Percentiles rank a stretch among this genome's conserved stretches.
These are phyloP conservation scores for Daldinia decipiens DNA, from an alignment of 495 filamentous ascomycete genomes.

Conservation along the genomic window DNA sequence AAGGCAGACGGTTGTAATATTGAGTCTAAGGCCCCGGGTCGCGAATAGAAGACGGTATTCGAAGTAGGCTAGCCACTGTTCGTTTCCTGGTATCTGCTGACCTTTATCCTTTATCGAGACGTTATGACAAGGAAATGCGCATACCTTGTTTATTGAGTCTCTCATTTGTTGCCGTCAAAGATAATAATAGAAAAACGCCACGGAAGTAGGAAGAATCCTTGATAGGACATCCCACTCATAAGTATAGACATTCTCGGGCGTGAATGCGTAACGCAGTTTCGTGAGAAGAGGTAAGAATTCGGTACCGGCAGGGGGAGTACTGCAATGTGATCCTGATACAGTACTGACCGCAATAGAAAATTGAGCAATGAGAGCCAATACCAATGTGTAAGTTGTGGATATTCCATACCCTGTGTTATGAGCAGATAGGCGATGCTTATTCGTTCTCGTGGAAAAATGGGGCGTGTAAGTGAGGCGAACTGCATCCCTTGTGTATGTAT, in stretches of 20 bases:
- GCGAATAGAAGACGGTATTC: slow-evolving; percentile 11
- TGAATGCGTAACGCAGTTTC: slow-evolving; percentile 37
- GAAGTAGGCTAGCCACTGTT: slow-evolving; percentile 23
- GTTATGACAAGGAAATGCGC: slow-evolving; percentile 23
- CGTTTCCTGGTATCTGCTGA: slow-evolving; percentile 24
- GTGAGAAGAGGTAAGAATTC: slow-evolving; percentile 29
- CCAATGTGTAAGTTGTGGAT: slow-evolving; percentile 34
- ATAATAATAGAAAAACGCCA: slow-evolving; percentile 34
- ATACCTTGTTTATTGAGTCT: slow-evolving; percentile 25
- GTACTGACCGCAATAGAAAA: slow-evolving; percentile 31
- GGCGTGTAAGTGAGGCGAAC: slow-evolving; percentile 52
- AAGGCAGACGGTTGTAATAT: slow-evolving; percentile 35
- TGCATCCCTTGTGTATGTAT: slow-evolving; percentile 43
- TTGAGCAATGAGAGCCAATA: slow-evolving; percentile 42
- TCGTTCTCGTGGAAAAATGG: slow-evolving; percentile 45
- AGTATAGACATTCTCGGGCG: slow-evolving; percentile 37
- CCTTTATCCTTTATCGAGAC: slow-evolving; percentile 14
- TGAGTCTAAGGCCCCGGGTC: slow-evolving; percentile 17
- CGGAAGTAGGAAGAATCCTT: slow-evolving; percentile 22
- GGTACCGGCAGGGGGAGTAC: slow-evolving; percentile 31
- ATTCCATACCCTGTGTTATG: slow-evolving; percentile 31
- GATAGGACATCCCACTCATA: slow-evolving; percentile 29
- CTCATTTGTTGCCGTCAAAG: slow-evolving; percentile 18
- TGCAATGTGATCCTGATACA: slow-evolving; percentile 45
- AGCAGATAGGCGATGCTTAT: slow-evolving; percentile 34